Evolutionary conservation across 1,139 yeast species (phyloP).

Genomic region (Casaregolazyma suthepensis): DNA sequence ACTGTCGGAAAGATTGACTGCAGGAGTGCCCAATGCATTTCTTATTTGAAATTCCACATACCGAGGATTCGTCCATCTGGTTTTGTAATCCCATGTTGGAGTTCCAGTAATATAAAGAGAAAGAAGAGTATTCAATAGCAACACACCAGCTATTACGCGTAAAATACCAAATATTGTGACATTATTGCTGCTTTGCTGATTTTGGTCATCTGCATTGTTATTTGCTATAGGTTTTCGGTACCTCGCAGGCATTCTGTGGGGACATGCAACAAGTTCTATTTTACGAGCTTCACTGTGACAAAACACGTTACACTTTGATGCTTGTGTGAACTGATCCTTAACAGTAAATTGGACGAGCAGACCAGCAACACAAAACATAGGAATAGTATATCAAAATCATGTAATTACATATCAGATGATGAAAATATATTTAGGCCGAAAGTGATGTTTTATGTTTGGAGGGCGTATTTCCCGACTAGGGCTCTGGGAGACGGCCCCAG

Average conservation of each 20-base stretch:
- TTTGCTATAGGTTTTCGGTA: background rate
- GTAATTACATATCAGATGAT: too few species aligned
- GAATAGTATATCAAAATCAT: too few species aligned
- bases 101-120: conserved; percentile 34
- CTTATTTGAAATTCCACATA: conserved; percentile 35
- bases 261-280: background rate
- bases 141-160: conserved; percentile 35
- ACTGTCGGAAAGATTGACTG: conserved; percentile 37
- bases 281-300: too few species aligned
- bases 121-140: conserved; percentile 43
- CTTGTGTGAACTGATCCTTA: too few species aligned
- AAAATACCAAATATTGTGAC: conserved; percentile 11
- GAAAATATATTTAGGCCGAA: too few species aligned
- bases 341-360: too few species aligned
- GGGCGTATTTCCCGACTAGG: too few species aligned
- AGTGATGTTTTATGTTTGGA: too few species aligned
- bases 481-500: too few species aligned
- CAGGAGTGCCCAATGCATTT: conserved; percentile 23
- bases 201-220: background rate
- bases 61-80: conserved; percentile 44
- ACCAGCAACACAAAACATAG: too few species aligned
- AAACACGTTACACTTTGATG: too few species aligned
- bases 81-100: conserved; percentile 39
- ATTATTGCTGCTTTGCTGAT: conserved; percentile 10
- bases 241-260: background rate